Evolutionary conservation across 441 rosid genomes (phyloP).

Genomic region (Mallotus repandus): DNA sequence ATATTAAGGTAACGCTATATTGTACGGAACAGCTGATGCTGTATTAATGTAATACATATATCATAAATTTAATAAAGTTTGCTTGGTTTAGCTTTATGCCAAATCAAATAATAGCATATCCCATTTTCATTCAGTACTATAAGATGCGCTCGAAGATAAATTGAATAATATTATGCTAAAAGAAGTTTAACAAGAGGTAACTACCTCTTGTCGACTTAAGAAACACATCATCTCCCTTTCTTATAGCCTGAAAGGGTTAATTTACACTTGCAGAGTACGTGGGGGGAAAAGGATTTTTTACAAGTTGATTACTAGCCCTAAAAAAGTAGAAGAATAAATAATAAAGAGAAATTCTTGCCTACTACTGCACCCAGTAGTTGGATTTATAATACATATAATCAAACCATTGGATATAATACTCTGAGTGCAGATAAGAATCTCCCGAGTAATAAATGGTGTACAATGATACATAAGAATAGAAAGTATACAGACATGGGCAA

Average conservation of each 20-base stretch:
- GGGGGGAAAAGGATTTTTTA: background rate
- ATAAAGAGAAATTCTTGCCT: too few relatives aligned
- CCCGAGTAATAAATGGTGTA: background rate
- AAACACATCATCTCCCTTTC: background rate
- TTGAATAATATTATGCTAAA: background rate
- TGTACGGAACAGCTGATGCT: background rate
- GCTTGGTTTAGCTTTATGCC: slow-evolving; percentile 1
- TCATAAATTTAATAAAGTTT: background rate
- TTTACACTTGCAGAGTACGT: background rate
- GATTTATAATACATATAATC: too few relatives aligned
- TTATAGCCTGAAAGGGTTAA: background rate
- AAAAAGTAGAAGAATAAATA: background rate
- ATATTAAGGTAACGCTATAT: too few relatives aligned
- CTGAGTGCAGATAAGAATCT: too few relatives aligned
- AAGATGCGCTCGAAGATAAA: background rate
- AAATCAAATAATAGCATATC: background rate
- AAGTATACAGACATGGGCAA: background rate
- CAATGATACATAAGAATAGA: background rate
- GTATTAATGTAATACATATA: background rate
- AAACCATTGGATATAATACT: too few relatives aligned
- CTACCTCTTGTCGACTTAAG: background rate
- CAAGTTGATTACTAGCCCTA: background rate
- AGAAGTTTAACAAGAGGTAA: background rate
- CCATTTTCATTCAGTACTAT: background rate
- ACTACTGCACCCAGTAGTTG: too few relatives aligned